Percentiles rank a stretch among this genome's conserved stretches.
Evolutionary conservation across 108 stramenopile genomes (phyloP).

Genomic region (Nitzschia sp.): DNA sequence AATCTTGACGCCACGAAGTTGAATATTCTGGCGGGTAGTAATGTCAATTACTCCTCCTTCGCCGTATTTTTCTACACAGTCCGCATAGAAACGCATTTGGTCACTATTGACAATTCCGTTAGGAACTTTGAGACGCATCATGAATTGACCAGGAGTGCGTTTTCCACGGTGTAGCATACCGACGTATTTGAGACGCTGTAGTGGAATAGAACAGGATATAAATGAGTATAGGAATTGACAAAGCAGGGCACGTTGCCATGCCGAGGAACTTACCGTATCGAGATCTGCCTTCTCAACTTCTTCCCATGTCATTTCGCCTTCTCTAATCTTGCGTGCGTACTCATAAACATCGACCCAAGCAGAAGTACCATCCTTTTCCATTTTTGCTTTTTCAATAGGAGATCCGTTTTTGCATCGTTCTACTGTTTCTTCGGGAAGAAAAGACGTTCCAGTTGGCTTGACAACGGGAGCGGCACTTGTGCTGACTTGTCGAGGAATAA

Average conservation of each 20-base stretch:
- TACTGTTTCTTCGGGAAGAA: conserved; percentile 71
- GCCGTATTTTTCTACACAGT: conserved; percentile 84
- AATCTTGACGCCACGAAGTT: conserved; percentile 90
- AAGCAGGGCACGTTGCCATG: not conserved
- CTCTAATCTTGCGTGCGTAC: conserved; percentile 80
- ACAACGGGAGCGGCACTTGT: conserved; percentile 6
- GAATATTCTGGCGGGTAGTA: conserved; percentile 91
- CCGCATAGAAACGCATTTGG: conserved; percentile 88
- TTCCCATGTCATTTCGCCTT: conserved; percentile 86
- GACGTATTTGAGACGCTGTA: conserved; percentile 87
- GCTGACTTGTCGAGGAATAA: conserved; percentile 1
- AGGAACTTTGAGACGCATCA: conserved; percentile 91
- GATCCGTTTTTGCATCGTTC: conserved; percentile 65
- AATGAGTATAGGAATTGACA: not conserved
- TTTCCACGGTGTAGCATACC: conserved; percentile 92
- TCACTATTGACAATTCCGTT: conserved; percentile 93
- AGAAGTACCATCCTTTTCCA: conserved; percentile 75
- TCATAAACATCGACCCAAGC: conserved; percentile 89
- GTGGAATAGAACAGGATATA: conserved; percentile 10
- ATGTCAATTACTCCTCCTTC: conserved; percentile 91
- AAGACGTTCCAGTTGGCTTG: conserved; percentile 80
- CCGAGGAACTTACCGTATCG: conserved; percentile 57
- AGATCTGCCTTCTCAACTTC: conserved; percentile 85
- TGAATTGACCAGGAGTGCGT: conserved; percentile 94
- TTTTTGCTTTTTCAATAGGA: conserved; percentile 82